Percentiles rank a stretch among this genome's conserved stretches.
These are phyloP conservation scores for Pseudonectria buxi DNA, from an alignment of 2,329 filamentous ascomycete species.

Conservation along the genomic window DNA sequence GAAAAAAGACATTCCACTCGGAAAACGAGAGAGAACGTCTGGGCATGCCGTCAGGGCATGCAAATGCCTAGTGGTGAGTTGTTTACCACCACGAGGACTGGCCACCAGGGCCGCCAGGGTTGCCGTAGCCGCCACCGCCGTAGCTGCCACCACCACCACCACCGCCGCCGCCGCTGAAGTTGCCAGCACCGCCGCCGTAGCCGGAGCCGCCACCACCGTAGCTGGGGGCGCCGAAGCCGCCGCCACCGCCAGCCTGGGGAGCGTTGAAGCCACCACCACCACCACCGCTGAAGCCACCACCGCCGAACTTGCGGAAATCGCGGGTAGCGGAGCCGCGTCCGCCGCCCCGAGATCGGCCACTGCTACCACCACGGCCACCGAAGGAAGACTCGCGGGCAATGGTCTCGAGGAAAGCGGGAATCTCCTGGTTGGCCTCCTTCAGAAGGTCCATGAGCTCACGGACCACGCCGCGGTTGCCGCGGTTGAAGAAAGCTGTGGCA, in stretches of 20 bases:
- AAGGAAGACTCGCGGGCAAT: conserved; percentile 92
- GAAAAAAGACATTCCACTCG: conserved; percentile 16
- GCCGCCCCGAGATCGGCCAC: conserved; percentile 48
- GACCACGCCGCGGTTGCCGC: conserved; percentile 95
- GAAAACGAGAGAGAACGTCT: conserved; percentile 12
- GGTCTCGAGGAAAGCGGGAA: conserved; percentile 89
- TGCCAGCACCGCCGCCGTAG: conserved; percentile 19
- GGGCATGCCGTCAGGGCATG: conserved; percentile 12
- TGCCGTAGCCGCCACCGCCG: conserved; percentile 45
- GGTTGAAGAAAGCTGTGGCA: conserved; percentile 99
- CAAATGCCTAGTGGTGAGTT: conserved; percentile 6
- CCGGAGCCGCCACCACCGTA: conserved; percentile 33
- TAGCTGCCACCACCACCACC: conserved; percentile 29
- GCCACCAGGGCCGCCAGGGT: conserved; percentile 62
- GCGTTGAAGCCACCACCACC: conserved; percentile 31
- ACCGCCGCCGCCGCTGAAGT: conserved; percentile 18
- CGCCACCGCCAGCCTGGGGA: conserved; percentile 29
- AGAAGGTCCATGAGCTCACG: conserved; percentile 94
- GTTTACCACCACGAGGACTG: conserved; percentile 65
- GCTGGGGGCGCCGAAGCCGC: conserved; percentile 37
- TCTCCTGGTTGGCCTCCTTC: conserved; percentile 97
- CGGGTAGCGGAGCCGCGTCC: conserved; percentile 68
- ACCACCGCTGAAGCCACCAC: conserved; percentile 42
- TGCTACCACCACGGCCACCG: conserved; percentile 60
- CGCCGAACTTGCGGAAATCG: conserved; percentile 80